Conservation (phyloP, 768 basidiomycete species). For the Calocybe indica region DNA sequence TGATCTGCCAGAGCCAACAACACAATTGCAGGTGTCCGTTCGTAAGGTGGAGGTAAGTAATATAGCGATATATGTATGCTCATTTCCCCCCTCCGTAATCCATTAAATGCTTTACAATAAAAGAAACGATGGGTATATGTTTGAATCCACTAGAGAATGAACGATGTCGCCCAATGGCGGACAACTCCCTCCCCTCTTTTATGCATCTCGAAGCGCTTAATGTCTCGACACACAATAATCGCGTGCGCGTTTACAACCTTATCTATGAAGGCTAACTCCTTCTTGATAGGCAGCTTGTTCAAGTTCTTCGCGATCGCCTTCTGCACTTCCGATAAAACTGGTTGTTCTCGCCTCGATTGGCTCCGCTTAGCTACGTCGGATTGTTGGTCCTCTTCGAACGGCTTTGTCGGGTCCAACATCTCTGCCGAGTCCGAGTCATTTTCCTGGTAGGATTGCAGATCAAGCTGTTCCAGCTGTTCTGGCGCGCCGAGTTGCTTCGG, state of each 20-base stretch:
- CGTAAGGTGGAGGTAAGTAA: too few species aligned
- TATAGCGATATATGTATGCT: not conserved
- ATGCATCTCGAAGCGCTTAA: constrained; percentile 53
- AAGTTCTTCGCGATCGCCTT: constrained; percentile 49
- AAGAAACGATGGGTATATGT: not conserved
- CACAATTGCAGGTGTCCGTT: too few species aligned
- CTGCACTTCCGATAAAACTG: constrained; percentile 52
- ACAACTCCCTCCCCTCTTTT: constrained; percentile 58
- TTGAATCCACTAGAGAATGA: constrained; percentile 24
- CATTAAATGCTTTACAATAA: not conserved
- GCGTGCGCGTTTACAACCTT: constrained; percentile 62
- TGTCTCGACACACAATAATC: constrained; percentile 64
- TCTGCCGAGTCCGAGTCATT: too few species aligned
- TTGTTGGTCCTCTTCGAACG: constrained; percentile 1
- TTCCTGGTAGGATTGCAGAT: too few species aligned
- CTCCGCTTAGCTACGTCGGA: not conserved
- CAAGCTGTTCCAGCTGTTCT: too few species aligned
- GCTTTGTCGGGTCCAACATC: constrained; percentile 4
- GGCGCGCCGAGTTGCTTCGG: too few species aligned
- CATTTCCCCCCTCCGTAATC: not conserved
- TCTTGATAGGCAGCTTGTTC: constrained; percentile 68
- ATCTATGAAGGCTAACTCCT: constrained; percentile 62
- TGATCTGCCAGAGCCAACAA: too few species aligned
- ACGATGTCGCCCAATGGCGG: constrained; percentile 65
- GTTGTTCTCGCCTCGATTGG: constrained; percentile 23